Base-by-base conservation (phyloP, 192 early-diverging fungal genomes). In the Diversispora epigaea region DNA sequence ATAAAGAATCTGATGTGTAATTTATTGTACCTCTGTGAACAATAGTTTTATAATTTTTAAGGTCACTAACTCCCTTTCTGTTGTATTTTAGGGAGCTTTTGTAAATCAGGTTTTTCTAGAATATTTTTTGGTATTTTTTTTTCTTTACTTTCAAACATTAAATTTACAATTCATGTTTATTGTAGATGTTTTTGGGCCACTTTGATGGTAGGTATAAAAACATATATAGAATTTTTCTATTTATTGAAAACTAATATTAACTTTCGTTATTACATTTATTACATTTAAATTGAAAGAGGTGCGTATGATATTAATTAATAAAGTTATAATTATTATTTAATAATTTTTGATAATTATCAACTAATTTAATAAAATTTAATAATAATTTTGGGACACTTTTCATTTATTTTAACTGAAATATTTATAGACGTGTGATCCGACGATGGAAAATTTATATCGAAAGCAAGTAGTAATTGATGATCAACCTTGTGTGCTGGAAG, bases 401-500 rank as follows among this genome's bases (percentile, higher is more conserved):
- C n/a, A n/a, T n/a, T 68, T 10, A 47, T 14, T 5, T 6, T 32
- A n/a, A 11, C 41, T 43, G 22, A 0, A 44, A 63, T 41, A 63
- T 63, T 15, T 63, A 83, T 88, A 91, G 86, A 97, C 94, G 75
- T 99, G 97, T 79, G 95, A 98, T 86, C 97, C 25, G 2, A 32
- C 25, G 25, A 32, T 32, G 0, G 25, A 32, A 32, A 2, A 32
- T 32, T 32, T 2, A 32, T 32, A 32, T 32, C 25, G 25, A 32
- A 32, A 32, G 25, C 25, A 32, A 32, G 25, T 32, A 32, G 96
- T 96, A 46, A 93, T 98, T 67, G 97, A 99, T 82, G 95, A 93
- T 54, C 91, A 96, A 80, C 94, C 95, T 68, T 99, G 95, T 82
- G 93, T 98, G 80, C 81, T 99, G 21, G 97, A 99, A 83, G 94